Evolutionary conservation across 1,284 basidiomycete species (phyloP), one percentile per base, ranked within the genome.

Genomic region (Afroboletus lepidellus): DNA sequence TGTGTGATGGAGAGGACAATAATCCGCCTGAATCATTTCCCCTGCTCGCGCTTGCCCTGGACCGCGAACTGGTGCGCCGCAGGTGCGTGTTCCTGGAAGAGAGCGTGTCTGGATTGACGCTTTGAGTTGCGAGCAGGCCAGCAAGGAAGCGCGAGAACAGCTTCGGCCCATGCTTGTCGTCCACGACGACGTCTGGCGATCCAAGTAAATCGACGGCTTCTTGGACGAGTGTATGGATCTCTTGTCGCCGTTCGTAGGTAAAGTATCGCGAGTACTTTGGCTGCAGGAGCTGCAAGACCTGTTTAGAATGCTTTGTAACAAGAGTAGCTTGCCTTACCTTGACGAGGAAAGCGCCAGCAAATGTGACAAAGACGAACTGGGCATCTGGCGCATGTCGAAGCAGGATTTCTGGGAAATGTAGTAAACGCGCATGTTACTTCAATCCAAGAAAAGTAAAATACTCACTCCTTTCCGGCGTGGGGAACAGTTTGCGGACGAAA

Each of bases 281-380:
- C 69, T 87, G 85, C 15, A 91, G 72, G 15, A 90, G 74, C 84
- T 89, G 53, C n/a, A 13, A 25, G 48, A 54, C 11, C 33, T 39
- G 45, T 30, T 25, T 41, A 16, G 29, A n/a, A 27, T 18, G 44
- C 46, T 45, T 29, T 20, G 16, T n/a, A 36, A 24, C 42, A 39
- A 8, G 12, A 44, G 13, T 8, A 20, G 32, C 0, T 24, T 21
- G 15, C 21, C 71, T 34, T 60, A 85, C 87, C 75, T 90, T 90
- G 56, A 91, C 79, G 13, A 91, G 72, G 71, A 91, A 91, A 2
- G 88, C 84, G 18, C 86, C 84, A 6, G 90, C 90, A 58, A 93
- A 94, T 0, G 87, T 87, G n/a, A 88, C 80, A 60, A 92, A 91
- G 21, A 94, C 83, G 55, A 85, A 87, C 59, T 93, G 89, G 1